Conservation (phyloP, 345 rosid species). For the Corchorus capsularis region DNA sequence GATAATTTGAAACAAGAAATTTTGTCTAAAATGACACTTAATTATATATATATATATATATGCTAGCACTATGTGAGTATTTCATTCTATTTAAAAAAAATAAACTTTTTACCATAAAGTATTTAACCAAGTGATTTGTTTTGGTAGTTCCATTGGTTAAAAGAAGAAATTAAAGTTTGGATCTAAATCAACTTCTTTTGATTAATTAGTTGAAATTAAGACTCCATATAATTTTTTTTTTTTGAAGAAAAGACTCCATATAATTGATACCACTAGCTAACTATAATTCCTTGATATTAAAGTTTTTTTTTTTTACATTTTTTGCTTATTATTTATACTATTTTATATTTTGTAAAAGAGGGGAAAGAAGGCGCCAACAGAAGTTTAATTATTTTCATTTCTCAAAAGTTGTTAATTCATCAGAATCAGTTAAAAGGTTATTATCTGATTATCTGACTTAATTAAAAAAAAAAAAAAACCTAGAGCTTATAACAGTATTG, state of each 20-base stretch:
- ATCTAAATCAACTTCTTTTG: background rate
- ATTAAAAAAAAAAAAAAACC: background rate
- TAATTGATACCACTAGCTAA: background rate
- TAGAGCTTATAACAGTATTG: background rate
- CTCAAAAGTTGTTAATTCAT: no score
- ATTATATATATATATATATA: no score
- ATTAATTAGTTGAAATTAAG: background rate
- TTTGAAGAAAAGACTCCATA: background rate
- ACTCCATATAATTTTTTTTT: background rate
- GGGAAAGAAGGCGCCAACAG: no score
- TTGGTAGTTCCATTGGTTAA: background rate
- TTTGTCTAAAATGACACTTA: no score
- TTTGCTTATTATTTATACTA: no score
- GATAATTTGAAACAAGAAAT: no score
- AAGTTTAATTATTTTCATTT: no score
- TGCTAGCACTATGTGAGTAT: no score
- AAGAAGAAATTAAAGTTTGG: background rate
- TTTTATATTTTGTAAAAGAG: no score
- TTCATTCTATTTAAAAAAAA: no score
- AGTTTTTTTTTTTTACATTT: no score
- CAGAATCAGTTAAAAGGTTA: background rate
- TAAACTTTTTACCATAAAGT: background rate
- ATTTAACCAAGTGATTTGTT: background rate
- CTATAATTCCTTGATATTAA: no score
- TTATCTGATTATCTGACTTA: background rate